Evolutionary conservation across 257 asterid genomes (phyloP).

Genomic region (Solanum appendiculatum): DNA sequence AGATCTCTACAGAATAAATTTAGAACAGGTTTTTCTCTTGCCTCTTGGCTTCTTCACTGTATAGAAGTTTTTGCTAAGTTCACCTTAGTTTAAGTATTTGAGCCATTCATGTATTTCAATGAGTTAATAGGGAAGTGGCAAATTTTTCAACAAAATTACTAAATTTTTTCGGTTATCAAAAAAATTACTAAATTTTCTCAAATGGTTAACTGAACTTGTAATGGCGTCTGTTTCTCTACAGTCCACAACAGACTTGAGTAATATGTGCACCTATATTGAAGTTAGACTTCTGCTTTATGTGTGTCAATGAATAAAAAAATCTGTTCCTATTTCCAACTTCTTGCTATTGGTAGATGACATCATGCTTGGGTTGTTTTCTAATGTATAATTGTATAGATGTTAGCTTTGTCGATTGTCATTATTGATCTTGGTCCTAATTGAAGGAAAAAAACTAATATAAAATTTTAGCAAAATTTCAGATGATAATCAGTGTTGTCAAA

Average conservation of each 20-base stretch:
- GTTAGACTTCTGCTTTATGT: background rate
- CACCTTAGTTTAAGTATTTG: background rate
- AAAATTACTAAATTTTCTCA: background rate
- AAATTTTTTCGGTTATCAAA: background rate
- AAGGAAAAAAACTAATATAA: background rate
- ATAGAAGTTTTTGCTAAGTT: background rate
- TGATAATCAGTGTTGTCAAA: background rate
- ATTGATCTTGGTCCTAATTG: background rate
- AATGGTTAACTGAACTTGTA: background rate
- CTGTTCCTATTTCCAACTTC: background rate
- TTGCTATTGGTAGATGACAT: background rate
- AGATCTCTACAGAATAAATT: conserved; percentile 83
- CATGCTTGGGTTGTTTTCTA: background rate
- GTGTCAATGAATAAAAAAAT: background rate
- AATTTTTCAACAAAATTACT: background rate
- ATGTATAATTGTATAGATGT: background rate
- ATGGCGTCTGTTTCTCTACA: background rate
- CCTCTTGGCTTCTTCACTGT: background rate
- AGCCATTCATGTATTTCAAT: background rate
- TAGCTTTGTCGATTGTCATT: background rate
- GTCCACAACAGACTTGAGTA: background rate
- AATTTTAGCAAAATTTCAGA: background rate
- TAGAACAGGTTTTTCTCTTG: conserved; percentile 61
- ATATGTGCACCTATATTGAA: background rate
- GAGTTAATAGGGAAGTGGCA: background rate